Evolutionary conservation across 2,329 filamentous ascomycete genomes (phyloP).

Genomic region (Alternaria sp.): DNA sequence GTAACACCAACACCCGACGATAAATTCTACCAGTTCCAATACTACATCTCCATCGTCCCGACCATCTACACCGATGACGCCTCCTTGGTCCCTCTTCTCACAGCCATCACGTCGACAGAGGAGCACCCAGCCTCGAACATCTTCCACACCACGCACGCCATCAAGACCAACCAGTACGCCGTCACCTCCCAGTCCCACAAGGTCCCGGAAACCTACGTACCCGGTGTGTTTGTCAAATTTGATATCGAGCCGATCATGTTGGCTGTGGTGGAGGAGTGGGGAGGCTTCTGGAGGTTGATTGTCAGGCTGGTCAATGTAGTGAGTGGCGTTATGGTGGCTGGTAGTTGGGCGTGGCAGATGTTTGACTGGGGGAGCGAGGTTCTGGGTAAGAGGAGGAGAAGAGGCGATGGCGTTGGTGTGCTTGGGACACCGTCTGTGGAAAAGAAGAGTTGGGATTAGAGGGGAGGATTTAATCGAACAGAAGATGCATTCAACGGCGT

Average conservation of each 20-base stretch:
- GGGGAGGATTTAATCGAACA: background rate
- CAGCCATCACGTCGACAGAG: slow-evolving; percentile 47
- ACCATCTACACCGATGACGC: slow-evolving; percentile 78
- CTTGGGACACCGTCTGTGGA: slow-evolving; percentile 46
- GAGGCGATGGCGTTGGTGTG: slow-evolving; percentile 58
- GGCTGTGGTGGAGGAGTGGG: slow-evolving; percentile 81
- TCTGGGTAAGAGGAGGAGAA: slow-evolving; percentile 50
- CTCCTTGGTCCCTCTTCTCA: slow-evolving; percentile 58
- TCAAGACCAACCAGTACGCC: slow-evolving; percentile 97
- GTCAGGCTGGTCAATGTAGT: slow-evolving; percentile 90
- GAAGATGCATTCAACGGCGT: slow-evolving; percentile 9
- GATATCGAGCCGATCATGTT: slow-evolving; percentile 96
- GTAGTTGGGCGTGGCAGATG: slow-evolving; percentile 91
- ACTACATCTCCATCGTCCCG: slow-evolving; percentile 94
- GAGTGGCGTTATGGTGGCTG: slow-evolving; percentile 88
- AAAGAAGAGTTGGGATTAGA: slow-evolving; percentile 30
- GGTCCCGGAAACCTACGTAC: slow-evolving; percentile 74
- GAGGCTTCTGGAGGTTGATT: slow-evolving; percentile 75
- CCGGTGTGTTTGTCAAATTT: slow-evolving; percentile 97
- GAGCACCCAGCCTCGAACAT: slow-evolving; percentile 48
- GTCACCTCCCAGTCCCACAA: slow-evolving; percentile 85
- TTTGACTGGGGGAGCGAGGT: slow-evolving; percentile 73
- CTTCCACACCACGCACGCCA: slow-evolving; percentile 60
- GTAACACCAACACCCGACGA: slow-evolving; percentile 76
- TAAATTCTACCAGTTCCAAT: slow-evolving; percentile 97